Conservation (phyloP, 73 alveolate species). For the Symbiodinium natans region DNA sequence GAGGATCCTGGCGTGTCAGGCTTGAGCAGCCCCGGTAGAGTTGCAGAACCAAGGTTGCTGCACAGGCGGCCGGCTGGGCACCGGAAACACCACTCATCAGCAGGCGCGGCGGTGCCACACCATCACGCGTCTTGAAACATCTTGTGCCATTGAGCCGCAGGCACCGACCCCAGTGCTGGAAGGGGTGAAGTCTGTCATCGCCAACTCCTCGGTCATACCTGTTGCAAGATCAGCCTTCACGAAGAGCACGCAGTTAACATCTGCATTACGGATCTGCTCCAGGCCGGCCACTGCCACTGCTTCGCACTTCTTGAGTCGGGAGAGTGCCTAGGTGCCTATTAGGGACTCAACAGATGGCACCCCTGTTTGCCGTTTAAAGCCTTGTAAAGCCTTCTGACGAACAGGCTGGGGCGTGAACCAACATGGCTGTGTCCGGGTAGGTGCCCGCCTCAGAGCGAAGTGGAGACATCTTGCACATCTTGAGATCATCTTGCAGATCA, state of each 20-base stretch:
- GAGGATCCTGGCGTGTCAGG: background rate
- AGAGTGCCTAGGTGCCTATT: background rate
- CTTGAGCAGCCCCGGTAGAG: background rate
- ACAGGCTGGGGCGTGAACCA: constrained; percentile 43
- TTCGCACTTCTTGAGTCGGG: constrained; percentile 19
- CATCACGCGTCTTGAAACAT: too few relatives aligned
- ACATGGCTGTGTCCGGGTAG: constrained; percentile 17
- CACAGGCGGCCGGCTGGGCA: constrained; percentile 30
- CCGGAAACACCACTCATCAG: constrained; percentile 8
- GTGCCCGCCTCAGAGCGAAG: background rate
- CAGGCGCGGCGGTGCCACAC: background rate
- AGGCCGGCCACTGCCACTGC: constrained; percentile 24
- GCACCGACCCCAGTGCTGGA: constrained; percentile 12
- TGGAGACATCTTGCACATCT: background rate
- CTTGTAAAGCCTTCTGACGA: too few relatives aligned
- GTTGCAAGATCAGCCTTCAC: background rate
- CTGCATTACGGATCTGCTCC: background rate
- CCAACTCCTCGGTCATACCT: background rate
- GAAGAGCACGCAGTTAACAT: too few relatives aligned
- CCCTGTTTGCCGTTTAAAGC: too few relatives aligned
- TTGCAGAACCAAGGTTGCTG: background rate
- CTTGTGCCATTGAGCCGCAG: background rate
- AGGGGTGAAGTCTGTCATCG: constrained; percentile 6
- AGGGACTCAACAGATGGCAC: background rate
- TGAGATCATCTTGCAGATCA: too few relatives aligned